Conservation (phyloP, 192 early-diverging fungal genomes). For the Umbelopsis vinacea region DNA sequence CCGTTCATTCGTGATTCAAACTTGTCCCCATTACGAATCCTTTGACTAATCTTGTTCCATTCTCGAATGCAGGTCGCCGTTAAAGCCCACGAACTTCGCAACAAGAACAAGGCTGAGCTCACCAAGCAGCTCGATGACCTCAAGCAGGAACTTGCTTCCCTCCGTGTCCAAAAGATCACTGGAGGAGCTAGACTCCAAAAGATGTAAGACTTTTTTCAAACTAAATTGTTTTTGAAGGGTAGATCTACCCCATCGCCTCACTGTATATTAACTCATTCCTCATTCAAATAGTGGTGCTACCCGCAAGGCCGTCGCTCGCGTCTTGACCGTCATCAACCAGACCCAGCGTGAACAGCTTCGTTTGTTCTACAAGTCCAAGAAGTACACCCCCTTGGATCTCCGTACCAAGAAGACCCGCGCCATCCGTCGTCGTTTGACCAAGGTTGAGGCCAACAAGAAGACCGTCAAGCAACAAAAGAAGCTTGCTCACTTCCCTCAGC, state of each 20-base stretch:
- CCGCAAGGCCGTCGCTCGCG: constrained; percentile 93
- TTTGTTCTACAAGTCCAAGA: constrained; percentile 92
- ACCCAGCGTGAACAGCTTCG: constrained; percentile 89
- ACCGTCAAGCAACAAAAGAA: constrained; percentile 92
- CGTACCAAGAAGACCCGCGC: constrained; percentile 99
- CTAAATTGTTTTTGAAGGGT: background rate
- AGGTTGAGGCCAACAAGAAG: constrained; percentile 76
- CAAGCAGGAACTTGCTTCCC: constrained; percentile 91
- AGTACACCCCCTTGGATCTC: constrained; percentile 95
- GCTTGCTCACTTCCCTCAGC: constrained; percentile 85
- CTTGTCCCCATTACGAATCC: background rate
- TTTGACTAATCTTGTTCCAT: constrained; percentile 3
- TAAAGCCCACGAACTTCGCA: constrained; percentile 93
- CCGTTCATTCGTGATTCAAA: background rate
- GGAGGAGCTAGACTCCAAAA: constrained; percentile 82
- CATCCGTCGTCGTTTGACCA: constrained; percentile 93
- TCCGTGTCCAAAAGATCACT: constrained; percentile 94
- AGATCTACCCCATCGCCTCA: background rate
- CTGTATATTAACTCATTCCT: constrained; percentile 21
- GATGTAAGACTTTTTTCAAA: constrained; percentile 64
- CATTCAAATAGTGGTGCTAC: constrained; percentile 66
- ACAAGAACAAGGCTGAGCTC: constrained; percentile 93
- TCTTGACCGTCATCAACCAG: constrained; percentile 95
- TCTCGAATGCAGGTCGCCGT: constrained; percentile 69
- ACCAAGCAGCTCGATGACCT: constrained; percentile 90